Conservation (phyloP, 2,329 filamentous ascomycete genomes). For the Ophiocordyceps sinensis region DNA sequence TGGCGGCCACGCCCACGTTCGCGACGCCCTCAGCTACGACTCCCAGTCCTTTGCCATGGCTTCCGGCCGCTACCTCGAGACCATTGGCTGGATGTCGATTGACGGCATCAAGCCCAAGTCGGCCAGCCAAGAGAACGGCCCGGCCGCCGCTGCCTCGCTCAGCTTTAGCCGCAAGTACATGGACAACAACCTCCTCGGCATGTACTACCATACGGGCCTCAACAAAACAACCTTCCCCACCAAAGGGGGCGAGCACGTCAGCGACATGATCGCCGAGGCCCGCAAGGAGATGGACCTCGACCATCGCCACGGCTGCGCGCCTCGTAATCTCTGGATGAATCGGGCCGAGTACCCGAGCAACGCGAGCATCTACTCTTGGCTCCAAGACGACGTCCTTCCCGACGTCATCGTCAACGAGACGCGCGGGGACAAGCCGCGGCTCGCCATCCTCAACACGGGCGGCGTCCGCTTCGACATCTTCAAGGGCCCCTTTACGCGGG, state of each 20-base stretch:
- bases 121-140: background rate
- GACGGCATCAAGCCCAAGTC: conserved; percentile 37
- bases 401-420: conserved; percentile 43
- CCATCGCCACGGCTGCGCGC: conserved; percentile 67
- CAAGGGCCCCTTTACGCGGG: conserved; percentile 76
- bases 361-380: conserved; percentile 68
- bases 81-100: conserved; percentile 85
- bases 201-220: conserved; percentile 66
- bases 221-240: conserved; percentile 64
- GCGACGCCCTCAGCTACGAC: conserved; percentile 72
- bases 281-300: conserved; percentile 60
- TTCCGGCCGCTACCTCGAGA: conserved; percentile 88
- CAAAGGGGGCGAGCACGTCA: conserved; percentile 57
- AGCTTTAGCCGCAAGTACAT: conserved; percentile 73
- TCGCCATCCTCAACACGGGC: conserved; percentile 78
- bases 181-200: conserved; percentile 80
- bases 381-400: conserved; percentile 62
- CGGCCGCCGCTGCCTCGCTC: conserved; percentile 22
- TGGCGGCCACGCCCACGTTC: conserved; percentile 79
- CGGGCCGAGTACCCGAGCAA: conserved; percentile 59
- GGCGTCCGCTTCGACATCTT: conserved; percentile 93
- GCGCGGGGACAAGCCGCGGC: conserved; percentile 44
- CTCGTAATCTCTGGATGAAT: conserved; percentile 67
- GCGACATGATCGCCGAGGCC: conserved; percentile 51
- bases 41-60: conserved; percentile 64